These are phyloP conservation scores for Imleria badia DNA, from an alignment of 768 basidiomycete species.

Conservation along the genomic window DNA sequence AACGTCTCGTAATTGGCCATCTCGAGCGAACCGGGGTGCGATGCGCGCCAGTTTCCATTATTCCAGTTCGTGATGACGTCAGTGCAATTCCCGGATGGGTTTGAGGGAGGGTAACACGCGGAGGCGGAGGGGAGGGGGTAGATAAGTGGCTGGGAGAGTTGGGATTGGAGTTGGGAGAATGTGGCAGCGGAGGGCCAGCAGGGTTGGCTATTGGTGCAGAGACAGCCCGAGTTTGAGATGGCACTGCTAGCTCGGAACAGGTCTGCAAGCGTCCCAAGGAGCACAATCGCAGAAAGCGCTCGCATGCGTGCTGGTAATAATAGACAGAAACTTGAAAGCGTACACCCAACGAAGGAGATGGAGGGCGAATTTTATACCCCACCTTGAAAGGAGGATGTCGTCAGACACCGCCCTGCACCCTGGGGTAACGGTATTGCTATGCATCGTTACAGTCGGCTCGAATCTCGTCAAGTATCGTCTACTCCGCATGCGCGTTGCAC, in stretches of 20 bases:
- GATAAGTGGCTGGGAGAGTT: constrained; percentile 46
- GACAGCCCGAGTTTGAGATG: constrained; percentile 21
- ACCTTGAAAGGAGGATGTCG: background rate
- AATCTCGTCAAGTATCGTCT: too few species aligned
- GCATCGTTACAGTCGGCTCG: too few species aligned
- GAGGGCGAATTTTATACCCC: background rate
- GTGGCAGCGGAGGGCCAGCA: constrained; percentile 44
- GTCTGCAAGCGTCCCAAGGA: background rate
- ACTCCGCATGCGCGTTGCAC: too few species aligned
- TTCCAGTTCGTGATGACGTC: constrained; percentile 26
- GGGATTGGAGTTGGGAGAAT: constrained; percentile 34
- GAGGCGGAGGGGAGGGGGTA: constrained; percentile 40
- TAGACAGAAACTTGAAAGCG: background rate
- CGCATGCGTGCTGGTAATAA: background rate
- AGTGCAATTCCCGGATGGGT: constrained; percentile 40
- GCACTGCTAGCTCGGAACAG: background rate
- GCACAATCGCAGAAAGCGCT: background rate
- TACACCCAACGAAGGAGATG: background rate
- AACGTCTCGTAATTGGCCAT: constrained; percentile 33
- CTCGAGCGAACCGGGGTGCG: constrained; percentile 42
- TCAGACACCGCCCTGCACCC: background rate
- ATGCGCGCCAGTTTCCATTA: constrained; percentile 42
- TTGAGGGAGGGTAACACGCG: constrained; percentile 39
- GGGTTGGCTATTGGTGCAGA: constrained; percentile 36
- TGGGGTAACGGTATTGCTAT: background rate